Conservation (phyloP, 257 asterid genomes). For the Primulina eburnea region DNA sequence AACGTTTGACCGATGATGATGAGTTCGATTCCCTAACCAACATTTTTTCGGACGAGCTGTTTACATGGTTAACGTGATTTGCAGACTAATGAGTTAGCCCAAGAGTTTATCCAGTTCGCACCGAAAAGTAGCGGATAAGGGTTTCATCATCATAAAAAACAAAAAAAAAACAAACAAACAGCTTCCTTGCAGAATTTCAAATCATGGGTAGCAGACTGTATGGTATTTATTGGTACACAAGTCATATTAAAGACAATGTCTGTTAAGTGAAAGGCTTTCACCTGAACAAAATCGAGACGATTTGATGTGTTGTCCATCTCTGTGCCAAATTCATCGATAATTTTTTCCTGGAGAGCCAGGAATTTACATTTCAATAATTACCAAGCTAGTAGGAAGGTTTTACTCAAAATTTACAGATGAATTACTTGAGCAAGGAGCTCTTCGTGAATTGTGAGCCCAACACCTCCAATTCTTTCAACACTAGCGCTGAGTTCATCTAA, state of each 20-base stretch:
- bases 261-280: constrained; percentile 15
- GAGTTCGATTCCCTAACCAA: too few relatives aligned
- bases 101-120: too few relatives aligned
- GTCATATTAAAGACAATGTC: not conserved
- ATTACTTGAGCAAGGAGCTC: constrained; percentile 89
- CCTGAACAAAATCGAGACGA: constrained; percentile 99
- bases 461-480: constrained; percentile 86
- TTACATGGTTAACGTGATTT: too few relatives aligned
- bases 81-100: too few relatives aligned
- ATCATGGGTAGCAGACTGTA: not conserved
- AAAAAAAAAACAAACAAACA: not conserved
- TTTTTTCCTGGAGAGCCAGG: constrained; percentile 62
- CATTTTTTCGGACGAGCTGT: too few relatives aligned
- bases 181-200: not conserved
- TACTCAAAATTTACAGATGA: not conserved
- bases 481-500: constrained; percentile 87
- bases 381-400: not conserved
- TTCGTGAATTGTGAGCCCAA: constrained; percentile 96
- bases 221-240: not conserved
- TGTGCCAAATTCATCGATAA: constrained; percentile 70
- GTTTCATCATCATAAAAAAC: too few relatives aligned
- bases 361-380: constrained; percentile 5
- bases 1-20: too few relatives aligned
- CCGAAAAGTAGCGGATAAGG: too few relatives aligned
- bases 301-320: constrained; percentile 96